Evolutionary conservation across 2,329 filamentous ascomycete species (phyloP).

Genomic region (Waltergamsia citrina): DNA sequence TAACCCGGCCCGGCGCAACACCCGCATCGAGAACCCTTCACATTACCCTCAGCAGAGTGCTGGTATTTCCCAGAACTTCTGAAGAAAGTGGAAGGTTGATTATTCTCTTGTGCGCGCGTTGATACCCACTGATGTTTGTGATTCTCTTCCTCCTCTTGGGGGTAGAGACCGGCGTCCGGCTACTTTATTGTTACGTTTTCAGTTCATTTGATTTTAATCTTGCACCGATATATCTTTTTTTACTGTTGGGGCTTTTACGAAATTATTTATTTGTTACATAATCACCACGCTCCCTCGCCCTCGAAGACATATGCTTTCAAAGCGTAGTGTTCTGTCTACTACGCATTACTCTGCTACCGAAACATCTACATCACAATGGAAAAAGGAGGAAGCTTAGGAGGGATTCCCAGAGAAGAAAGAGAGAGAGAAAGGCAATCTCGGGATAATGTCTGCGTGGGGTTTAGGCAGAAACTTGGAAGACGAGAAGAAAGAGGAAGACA

Average conservation of each 20-base stretch:
- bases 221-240: background rate
- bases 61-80: slow-evolving; percentile 97
- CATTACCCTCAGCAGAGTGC: slow-evolving; percentile 88
- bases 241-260: too few species aligned
- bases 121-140: too few species aligned
- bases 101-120: too few species aligned
- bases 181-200: too few species aligned
- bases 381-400: background rate
- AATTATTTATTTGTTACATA: too few species aligned
- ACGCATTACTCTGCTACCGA: background rate
- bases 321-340: background rate
- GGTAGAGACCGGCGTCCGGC: too few species aligned
- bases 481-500: too few species aligned
- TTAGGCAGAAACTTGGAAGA: too few species aligned
- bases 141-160: too few species aligned
- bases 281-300: background rate
- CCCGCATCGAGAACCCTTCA: slow-evolving; percentile 83
- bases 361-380: background rate
- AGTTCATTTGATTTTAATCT: too few species aligned
- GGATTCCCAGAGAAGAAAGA: background rate
- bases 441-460: slow-evolving; percentile 1
- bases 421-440: slow-evolving; percentile 1
- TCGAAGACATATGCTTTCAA: background rate
- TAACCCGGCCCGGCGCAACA: slow-evolving; percentile 85
- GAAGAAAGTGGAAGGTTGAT: too few species aligned